Conservation (phyloP, 129 eudicot genomes). For the Artemisia argyi region DNA sequence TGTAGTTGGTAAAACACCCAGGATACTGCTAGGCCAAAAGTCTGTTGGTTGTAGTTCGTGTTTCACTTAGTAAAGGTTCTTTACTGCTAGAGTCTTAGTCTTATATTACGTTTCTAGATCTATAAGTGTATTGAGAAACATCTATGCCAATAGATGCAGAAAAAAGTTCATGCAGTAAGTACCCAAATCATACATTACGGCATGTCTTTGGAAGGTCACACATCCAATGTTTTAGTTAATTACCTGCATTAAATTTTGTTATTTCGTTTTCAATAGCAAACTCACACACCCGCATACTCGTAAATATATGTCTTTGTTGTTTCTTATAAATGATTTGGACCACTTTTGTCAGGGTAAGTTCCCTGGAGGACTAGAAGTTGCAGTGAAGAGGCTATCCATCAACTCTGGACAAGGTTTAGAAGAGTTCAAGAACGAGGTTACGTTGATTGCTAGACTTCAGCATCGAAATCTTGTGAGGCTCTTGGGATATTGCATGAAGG, state of each 20-base stretch:
- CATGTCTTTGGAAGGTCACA: neutral
- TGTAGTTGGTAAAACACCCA: too few species aligned
- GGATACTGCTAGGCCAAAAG: too few species aligned
- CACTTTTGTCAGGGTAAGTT: constrained; percentile 39
- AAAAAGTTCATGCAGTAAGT: too few species aligned
- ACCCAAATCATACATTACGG: neutral
- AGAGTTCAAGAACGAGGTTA: constrained; percentile 61
- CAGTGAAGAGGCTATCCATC: constrained; percentile 66
- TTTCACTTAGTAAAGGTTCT: neutral
- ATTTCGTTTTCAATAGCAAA: too few species aligned
- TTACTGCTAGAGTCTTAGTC: neutral
- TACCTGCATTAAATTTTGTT: neutral
- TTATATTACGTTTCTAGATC: too few species aligned
- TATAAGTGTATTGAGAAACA: too few species aligned
- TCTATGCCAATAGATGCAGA: too few species aligned
- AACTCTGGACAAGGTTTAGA: constrained; percentile 57
- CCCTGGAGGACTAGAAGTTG: constrained; percentile 50
- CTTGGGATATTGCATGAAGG: constrained; percentile 55
- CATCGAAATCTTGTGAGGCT: constrained; percentile 65
- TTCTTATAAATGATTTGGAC: neutral
- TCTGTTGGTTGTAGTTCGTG: neutral
- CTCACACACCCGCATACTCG: neutral
- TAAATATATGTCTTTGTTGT: neutral
- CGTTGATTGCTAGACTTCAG: constrained; percentile 60
- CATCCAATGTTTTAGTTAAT: neutral